Base-by-base conservation (phyloP, 495 filamentous ascomycete genomes). In the Aspergillus mulundensis region DNA sequence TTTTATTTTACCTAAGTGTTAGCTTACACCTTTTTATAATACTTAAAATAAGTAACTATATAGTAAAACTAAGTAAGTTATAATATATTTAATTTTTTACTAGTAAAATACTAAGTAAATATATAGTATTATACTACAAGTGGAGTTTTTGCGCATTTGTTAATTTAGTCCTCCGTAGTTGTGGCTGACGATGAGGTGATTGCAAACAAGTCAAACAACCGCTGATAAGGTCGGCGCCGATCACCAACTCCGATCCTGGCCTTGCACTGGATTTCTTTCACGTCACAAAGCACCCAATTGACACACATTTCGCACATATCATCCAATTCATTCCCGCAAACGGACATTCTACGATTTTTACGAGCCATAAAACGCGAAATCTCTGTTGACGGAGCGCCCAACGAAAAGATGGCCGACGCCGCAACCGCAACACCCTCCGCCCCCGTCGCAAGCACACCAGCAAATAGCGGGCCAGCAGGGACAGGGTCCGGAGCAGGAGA, bases 201-300 rank as follows among this genome's bases (percentile, higher is more conserved):
- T 75, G 72, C 73, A 77, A 77, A 77, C 72, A 48, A 25, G 3
- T 16, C 72, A 77, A 77, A 77, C 71, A 65, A 1, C 41, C 15
- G 14, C 41, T 23, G 70, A 68, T 72, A 70, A 72, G 69, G 61
- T 60, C 54, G 30, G 21, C 34, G 34, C 21, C 48, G 20, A 50
- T 50, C 47, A 21, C 30, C 20, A 18, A 23, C 47, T 23, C 25
- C 46, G 28, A 20, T 19, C 28, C 23, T 14, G 24, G n/a, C 15
- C 14, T 42, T 12, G 41, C 2, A 24, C 16, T 44, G 41, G 41
- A 44, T 21, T 46, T 34, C 34, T 25, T 42, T 14, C 39, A 5
- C 25, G 16, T 15, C 21, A 25, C 14, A 8, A n/a, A 14, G 7
- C 43, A 30, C 7, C 14, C 41, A 44, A 44, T 40, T 18, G 38